Evolutionary conservation across 345 rosid species (phyloP).

Genomic region (Aegle marmelos): DNA sequence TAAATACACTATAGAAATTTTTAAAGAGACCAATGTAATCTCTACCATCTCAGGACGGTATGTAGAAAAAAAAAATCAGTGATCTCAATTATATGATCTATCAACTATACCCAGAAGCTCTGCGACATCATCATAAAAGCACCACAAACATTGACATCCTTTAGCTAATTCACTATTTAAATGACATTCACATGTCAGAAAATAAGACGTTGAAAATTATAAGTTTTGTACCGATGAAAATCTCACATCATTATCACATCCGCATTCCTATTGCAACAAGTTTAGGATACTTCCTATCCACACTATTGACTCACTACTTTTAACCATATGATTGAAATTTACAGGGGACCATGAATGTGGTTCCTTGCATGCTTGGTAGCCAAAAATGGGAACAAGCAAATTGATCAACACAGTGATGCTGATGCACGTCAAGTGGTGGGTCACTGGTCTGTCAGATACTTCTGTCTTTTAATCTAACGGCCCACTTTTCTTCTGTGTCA

Average conservation of each 20-base stretch:
- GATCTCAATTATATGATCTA: no score
- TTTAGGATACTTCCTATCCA: slow-evolving; percentile 3
- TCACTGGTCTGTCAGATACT: slow-evolving; percentile 9
- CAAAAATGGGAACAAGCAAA: slow-evolving; percentile 32
- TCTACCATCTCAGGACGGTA: no score
- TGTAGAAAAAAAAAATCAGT: no score
- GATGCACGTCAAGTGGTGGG: slow-evolving; percentile 18
- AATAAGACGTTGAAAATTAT: not conserved
- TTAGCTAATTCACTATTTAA: no score
- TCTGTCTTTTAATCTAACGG: slow-evolving; percentile 13
- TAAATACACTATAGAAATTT: no score
- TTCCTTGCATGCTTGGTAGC: slow-evolving; percentile 43
- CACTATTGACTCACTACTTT: not conserved
- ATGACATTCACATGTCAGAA: no score
- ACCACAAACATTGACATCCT: no score
- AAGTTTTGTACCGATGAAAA: not conserved
- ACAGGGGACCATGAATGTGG: slow-evolving; percentile 18
- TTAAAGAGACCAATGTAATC: no score
- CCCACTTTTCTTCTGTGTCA: not conserved
- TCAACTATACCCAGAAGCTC: no score
- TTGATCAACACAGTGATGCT: slow-evolving; percentile 8
- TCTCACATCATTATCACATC: not conserved
- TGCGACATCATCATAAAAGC: no score
- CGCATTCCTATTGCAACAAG: not conserved
- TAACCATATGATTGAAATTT: not conserved